Percentiles rank a stretch among this genome's conserved stretches.
Evolutionary conservation across 2,329 filamentous ascomycete genomes (phyloP).

Genomic region (Fusarium sp.): DNA sequence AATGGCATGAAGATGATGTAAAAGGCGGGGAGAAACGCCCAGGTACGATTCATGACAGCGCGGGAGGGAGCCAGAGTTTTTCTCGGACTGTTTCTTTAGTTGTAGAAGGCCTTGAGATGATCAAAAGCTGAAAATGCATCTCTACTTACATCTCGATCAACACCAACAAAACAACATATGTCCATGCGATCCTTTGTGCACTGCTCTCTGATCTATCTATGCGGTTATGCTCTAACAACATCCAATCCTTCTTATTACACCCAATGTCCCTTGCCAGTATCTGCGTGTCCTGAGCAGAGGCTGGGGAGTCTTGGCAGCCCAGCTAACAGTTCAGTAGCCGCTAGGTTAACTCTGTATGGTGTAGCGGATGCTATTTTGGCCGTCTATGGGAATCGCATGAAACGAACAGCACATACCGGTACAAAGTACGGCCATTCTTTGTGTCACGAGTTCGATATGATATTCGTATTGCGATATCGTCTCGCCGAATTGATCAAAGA

Average conservation of each 20-base stretch:
- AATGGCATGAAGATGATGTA: conserved; percentile 41
- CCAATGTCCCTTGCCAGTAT: conserved; percentile 23
- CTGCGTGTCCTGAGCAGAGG: conserved; percentile 17
- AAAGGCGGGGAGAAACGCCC: conserved; percentile 26
- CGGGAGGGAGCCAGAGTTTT: conserved; percentile 18
- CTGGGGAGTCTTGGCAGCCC: conserved; percentile 20
- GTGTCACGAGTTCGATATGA: conserved; percentile 29
- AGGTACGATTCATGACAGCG: conserved; percentile 26
- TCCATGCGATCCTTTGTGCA: background rate
- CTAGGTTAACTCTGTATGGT: conserved; percentile 29
- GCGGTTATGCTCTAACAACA: conserved; percentile 1
- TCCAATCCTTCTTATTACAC: background rate
- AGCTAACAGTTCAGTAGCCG: conserved; percentile 26
- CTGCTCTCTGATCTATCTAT: conserved; percentile 6
- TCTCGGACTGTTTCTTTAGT: background rate
- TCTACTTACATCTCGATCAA: background rate
- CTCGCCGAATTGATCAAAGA: conserved; percentile 2
- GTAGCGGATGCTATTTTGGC: conserved; percentile 40
- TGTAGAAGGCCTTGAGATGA: background rate
- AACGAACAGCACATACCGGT: conserved; percentile 23
- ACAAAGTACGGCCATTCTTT: background rate
- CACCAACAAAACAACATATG: background rate
- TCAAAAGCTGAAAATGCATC: background rate
- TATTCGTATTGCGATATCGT: conserved; percentile 26
- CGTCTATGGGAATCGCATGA: conserved; percentile 20